These are phyloP conservation scores for Rhizopogon rudus DNA, from an alignment of 768 basidiomycete species.

Conservation along the genomic window DNA sequence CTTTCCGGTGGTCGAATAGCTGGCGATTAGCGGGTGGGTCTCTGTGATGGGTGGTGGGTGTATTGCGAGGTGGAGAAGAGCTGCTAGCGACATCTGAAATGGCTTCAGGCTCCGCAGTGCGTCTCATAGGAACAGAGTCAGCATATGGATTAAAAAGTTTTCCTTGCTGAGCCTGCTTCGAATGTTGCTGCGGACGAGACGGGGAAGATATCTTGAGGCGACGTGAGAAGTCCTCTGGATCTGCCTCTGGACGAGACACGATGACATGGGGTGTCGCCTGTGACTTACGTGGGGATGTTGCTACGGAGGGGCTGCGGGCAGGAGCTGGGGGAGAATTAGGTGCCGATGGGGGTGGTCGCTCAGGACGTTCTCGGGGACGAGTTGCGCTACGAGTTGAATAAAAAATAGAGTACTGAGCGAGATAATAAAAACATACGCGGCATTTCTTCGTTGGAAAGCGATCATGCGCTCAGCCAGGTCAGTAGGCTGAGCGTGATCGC, in stretches of 20 bases:
- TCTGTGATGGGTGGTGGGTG: conserved; percentile 33
- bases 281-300: conserved; percentile 28
- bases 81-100: conserved; percentile 54
- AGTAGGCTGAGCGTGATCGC: conserved; percentile 35
- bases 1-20: conserved; percentile 85
- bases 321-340: conserved; percentile 17
- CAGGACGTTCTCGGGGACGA: conserved; percentile 42
- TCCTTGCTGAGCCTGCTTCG: conserved; percentile 28
- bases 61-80: conserved; percentile 35
- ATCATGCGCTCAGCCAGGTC: conserved; percentile 63
- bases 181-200: conserved; percentile 31
- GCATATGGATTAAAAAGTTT: conserved; percentile 73
- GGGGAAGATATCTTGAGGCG: conserved; percentile 62
- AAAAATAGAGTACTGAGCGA: neutral
- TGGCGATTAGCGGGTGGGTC: conserved; percentile 36
- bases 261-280: conserved; percentile 29
- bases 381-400: conserved; percentile 32
- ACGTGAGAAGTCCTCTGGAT: conserved; percentile 71
- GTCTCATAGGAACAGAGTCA: conserved; percentile 59
- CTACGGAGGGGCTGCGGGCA: conserved; percentile 17
- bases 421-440: conserved; percentile 38
- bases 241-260: conserved; percentile 44
- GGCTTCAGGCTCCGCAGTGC: conserved; percentile 60
- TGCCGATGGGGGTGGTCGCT: conserved; percentile 32
- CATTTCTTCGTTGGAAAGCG: conserved; percentile 61